Conservation (phyloP, 1,139 yeast species). For the Taphrina communis region DNA sequence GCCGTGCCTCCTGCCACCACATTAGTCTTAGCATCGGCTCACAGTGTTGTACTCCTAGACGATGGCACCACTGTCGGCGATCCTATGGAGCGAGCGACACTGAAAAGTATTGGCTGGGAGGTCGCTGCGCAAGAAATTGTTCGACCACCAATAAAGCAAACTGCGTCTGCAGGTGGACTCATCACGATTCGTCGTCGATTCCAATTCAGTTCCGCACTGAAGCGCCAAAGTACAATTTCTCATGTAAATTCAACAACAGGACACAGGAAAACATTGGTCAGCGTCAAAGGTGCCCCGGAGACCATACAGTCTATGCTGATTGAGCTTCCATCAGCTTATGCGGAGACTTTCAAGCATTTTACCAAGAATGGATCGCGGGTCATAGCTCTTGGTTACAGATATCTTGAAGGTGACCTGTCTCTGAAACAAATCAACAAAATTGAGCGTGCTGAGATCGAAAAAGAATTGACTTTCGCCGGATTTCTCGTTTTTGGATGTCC, state of each 20-base stretch:
- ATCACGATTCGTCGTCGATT: slow-evolving; percentile 85
- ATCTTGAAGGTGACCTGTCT: slow-evolving; percentile 57
- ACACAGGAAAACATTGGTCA: slow-evolving; percentile 66
- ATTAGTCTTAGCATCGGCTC: slow-evolving; percentile 88
- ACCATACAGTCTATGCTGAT: slow-evolving; percentile 79
- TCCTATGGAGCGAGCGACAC: slow-evolving; percentile 97
- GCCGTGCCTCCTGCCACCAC: slow-evolving; percentile 71
- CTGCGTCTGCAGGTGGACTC: slow-evolving; percentile 46
- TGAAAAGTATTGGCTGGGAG: slow-evolving; percentile 84
- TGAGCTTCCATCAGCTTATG: slow-evolving; percentile 77
- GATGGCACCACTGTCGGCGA: slow-evolving; percentile 97
- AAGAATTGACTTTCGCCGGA: slow-evolving; percentile 79
- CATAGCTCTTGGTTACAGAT: slow-evolving; percentile 86
- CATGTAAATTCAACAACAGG: slow-evolving; percentile 53
- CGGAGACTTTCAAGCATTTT: slow-evolving; percentile 83
- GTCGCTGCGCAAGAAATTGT: slow-evolving; percentile 72
- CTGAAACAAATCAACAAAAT: slow-evolving; percentile 48
- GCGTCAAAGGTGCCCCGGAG: slow-evolving; percentile 99
- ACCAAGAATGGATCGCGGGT: slow-evolving; percentile 98
- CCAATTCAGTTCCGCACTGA: slow-evolving; percentile 94
- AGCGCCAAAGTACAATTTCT: slow-evolving; percentile 94
- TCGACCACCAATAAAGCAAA: slow-evolving; percentile 18
- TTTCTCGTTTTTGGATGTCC: slow-evolving; percentile 98
- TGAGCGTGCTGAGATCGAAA: slow-evolving; percentile 77
- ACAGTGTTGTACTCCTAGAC: slow-evolving; percentile 89